Percentiles rank a stretch among this genome's conserved stretches.
Evolutionary conservation across 2,329 filamentous ascomycete species (phyloP).

Genomic region (Pseudopyricularia cyperi): DNA sequence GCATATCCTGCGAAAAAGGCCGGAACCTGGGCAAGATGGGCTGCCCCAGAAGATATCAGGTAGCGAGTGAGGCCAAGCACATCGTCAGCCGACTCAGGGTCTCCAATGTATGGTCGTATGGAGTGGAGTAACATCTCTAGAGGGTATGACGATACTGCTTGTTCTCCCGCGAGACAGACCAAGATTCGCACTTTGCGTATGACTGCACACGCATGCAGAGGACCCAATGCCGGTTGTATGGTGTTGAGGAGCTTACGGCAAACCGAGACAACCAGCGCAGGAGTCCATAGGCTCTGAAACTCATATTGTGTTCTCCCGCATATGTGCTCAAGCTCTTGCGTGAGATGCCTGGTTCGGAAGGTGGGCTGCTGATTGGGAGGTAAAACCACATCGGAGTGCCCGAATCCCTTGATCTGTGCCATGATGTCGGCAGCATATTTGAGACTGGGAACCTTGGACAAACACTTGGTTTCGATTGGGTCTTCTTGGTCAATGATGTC

Average conservation of each 20-base stretch:
- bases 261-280: conserved; percentile 59
- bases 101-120: conserved; percentile 63
- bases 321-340: conserved; percentile 64
- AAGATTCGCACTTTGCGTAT: conserved; percentile 76
- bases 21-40: conserved; percentile 51
- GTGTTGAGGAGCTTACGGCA: conserved; percentile 68
- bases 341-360: conserved; percentile 67
- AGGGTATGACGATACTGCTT: conserved; percentile 67
- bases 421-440: conserved; percentile 50
- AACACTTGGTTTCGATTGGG: conserved; percentile 49
- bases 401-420: conserved; percentile 53
- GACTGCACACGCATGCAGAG: conserved; percentile 74
- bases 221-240: conserved; percentile 71
- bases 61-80: conserved; percentile 78
- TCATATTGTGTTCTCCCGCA: conserved; percentile 60
- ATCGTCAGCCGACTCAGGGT: conserved; percentile 83
- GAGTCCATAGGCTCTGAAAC: conserved; percentile 56
- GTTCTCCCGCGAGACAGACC: conserved; percentile 60
- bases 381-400: conserved; percentile 51
- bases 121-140: conserved; percentile 82
- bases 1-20: conserved; percentile 73
- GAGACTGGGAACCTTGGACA: conserved; percentile 46
- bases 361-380: conserved; percentile 75
- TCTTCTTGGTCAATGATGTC: conserved; percentile 68
- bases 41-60: conserved; percentile 54